Percentiles rank a stretch among this genome's conserved stretches.
Evolutionary conservation across 2,329 filamentous ascomycete genomes (phyloP).

Genomic region (Aspergillus spinulosporus): DNA sequence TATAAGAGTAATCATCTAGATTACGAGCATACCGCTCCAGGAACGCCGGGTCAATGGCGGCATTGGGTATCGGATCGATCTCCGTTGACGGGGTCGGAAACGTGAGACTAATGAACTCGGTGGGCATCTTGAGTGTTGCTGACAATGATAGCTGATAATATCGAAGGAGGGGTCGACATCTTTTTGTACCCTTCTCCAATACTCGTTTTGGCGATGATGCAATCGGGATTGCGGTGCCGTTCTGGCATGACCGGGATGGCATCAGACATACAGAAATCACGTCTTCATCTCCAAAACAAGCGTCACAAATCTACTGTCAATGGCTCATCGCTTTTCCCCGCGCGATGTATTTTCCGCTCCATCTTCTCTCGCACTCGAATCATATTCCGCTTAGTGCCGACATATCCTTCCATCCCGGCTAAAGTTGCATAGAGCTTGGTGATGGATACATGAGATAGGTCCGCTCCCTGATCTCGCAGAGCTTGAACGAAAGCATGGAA

Average conservation of each 20-base stretch:
- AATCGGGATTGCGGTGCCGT: not conserved
- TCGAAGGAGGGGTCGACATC: not conserved
- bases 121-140: constrained; percentile 24
- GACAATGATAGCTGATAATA: not conserved
- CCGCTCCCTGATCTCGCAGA: constrained; percentile 70
- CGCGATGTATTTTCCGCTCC: constrained; percentile 8
- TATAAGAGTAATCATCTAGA: constrained; percentile 61
- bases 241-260: constrained; percentile 6
- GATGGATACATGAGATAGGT: constrained; percentile 76
- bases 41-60: constrained; percentile 57
- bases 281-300: not conserved
- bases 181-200: constrained; percentile 9
- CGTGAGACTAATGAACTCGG: constrained; percentile 61
- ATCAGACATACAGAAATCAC: constrained; percentile 13
- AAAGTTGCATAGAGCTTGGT: constrained; percentile 80
- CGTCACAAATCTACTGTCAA: not conserved
- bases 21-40: constrained; percentile 58
- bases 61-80: constrained; percentile 53
- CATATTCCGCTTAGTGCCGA: constrained; percentile 57
- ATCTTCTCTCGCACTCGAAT: constrained; percentile 26
- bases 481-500: constrained; percentile 78
- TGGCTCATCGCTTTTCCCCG: not conserved
- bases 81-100: constrained; percentile 61
- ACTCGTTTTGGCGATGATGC: not conserved
- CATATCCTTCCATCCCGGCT: constrained; percentile 77